Evolutionary conservation across 106 monocot species (phyloP).

Genomic region (Agapanthus africanus): DNA sequence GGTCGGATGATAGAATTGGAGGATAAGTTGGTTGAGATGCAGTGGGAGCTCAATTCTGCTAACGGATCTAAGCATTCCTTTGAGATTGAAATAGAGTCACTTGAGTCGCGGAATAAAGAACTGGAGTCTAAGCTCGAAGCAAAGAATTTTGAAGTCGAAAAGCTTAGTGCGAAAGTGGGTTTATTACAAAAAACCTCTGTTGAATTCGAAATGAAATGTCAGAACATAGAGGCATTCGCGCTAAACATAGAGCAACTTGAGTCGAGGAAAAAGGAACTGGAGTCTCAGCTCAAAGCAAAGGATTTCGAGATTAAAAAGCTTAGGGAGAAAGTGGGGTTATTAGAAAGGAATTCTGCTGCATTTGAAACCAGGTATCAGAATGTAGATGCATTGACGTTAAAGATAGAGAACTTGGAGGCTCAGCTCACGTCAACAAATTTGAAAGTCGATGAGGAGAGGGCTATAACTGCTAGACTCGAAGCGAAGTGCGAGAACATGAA

Average conservation of each 20-base stretch:
- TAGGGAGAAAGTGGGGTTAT: conserved; percentile 16
- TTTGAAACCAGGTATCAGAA: conserved; percentile 8
- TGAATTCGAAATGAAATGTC: conserved; percentile 6
- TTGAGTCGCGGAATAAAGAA: conserved; percentile 7
- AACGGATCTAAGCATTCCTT: conserved; percentile 16
- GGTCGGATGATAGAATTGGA: conserved; percentile 13
- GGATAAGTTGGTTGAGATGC: conserved; percentile 17
- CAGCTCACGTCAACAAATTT: conserved; percentile 20
- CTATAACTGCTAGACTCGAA: conserved; percentile 22
- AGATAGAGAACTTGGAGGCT: conserved; percentile 6
- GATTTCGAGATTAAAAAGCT: conserved; percentile 21
- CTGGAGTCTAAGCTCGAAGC: conserved; percentile 18
- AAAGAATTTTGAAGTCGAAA: conserved; percentile 14
- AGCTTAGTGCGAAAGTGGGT: conserved; percentile 7
- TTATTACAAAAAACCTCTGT: conserved; percentile 7
- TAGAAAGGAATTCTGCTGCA: conserved; percentile 15
- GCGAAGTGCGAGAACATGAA: conserved; percentile 9
- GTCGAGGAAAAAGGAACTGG: conserved; percentile 26
- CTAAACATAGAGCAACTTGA: conserved; percentile 22
- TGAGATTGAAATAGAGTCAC: background rate
- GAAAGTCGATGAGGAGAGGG: conserved; percentile 10
- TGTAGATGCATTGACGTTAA: conserved; percentile 7
- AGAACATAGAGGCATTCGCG: conserved; percentile 6
- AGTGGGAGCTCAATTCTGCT: conserved; percentile 14
- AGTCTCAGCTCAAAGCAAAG: conserved; percentile 32